A percentile compares a stretch with the other conserved stretches of the same genome.
These are phyloP conservation scores for Casuarina cunninghamiana DNA, from an alignment of 306 rosid species.

Conservation along the genomic window DNA sequence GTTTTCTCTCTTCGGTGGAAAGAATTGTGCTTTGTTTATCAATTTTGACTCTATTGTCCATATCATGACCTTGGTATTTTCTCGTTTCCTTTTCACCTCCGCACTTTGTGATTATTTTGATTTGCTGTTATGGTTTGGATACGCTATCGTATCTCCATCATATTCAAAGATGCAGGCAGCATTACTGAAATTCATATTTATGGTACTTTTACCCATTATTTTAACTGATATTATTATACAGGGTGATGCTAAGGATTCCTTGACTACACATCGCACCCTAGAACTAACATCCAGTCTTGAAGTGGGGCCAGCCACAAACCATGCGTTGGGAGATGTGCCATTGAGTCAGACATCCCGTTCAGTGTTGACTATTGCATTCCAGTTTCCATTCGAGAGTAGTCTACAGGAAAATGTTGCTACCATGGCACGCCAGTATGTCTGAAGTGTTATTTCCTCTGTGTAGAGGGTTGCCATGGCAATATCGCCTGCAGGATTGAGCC, in stretches of 20 bases:
- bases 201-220: not conserved
- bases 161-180: not conserved
- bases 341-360: slow-evolving; percentile 67
- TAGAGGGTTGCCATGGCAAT: slow-evolving; percentile 97
- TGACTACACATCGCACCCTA: slow-evolving; percentile 59
- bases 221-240: slow-evolving; percentile 24
- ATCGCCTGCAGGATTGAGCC: slow-evolving; percentile 74
- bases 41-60: no score
- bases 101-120: no score
- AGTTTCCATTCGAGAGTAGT: slow-evolving; percentile 82
- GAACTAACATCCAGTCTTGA: slow-evolving; percentile 93
- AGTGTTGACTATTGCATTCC: slow-evolving; percentile 92
- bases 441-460: slow-evolving; percentile 82
- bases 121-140: no score
- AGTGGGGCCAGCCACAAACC: slow-evolving; percentile 59
- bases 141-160: not conserved
- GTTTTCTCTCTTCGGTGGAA: no score
- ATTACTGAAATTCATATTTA: not conserved
- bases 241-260: slow-evolving; percentile 72
- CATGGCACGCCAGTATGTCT: slow-evolving; percentile 93
- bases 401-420: slow-evolving; percentile 75
- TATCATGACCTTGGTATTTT: no score
- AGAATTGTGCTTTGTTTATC: no score
- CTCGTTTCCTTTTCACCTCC: no score
- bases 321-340: slow-evolving; percentile 47